Evolutionary conservation across 75 land plant genomes (phyloP).

Genomic region (Picea sitchensis): DNA sequence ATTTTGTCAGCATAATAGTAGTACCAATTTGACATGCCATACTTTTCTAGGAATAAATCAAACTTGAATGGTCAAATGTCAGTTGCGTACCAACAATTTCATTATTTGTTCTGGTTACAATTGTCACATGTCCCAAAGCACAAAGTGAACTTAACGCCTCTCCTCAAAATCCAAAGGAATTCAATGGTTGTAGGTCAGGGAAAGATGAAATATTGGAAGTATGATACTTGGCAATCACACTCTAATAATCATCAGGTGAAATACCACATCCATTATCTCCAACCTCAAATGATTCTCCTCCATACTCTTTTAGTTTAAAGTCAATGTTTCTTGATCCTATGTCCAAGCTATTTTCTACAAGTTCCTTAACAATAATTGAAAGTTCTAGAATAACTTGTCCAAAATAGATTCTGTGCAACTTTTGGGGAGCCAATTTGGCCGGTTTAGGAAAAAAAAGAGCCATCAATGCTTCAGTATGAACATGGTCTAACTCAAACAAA

Average conservation of each 20-base stretch:
- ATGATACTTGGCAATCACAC: constrained; percentile 86
- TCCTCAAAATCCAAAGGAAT: constrained; percentile 90
- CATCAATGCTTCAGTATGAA: too few species aligned
- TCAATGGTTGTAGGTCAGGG: constrained; percentile 72
- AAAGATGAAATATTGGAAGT: constrained; percentile 87
- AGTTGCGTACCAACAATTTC: constrained; percentile 70
- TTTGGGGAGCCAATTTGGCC: too few species aligned
- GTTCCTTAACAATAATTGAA: too few species aligned
- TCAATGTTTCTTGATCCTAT: too few species aligned
- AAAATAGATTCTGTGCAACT: too few species aligned
- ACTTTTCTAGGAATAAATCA: constrained; percentile 50
- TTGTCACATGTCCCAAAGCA: constrained; percentile 65
- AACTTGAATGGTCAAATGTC: constrained; percentile 73
- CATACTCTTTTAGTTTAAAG: too few species aligned
- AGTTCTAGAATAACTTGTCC: too few species aligned
- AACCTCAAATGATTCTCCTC: too few species aligned
- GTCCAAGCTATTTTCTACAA: too few species aligned
- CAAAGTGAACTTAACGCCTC: constrained; percentile 95
- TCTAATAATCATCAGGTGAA: constrained; percentile 22
- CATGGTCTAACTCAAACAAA: too few species aligned
- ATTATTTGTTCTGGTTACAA: constrained; percentile 77
- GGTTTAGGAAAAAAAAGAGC: too few species aligned
- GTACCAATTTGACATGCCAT: constrained; percentile 90
- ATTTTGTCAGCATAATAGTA: constrained; percentile 71
- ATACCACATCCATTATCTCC: too few species aligned